phyloP scores from a whole-genome alignment of 495 filamentous ascomycete genomes.

The Astrocystis sublimbata region DNA sequence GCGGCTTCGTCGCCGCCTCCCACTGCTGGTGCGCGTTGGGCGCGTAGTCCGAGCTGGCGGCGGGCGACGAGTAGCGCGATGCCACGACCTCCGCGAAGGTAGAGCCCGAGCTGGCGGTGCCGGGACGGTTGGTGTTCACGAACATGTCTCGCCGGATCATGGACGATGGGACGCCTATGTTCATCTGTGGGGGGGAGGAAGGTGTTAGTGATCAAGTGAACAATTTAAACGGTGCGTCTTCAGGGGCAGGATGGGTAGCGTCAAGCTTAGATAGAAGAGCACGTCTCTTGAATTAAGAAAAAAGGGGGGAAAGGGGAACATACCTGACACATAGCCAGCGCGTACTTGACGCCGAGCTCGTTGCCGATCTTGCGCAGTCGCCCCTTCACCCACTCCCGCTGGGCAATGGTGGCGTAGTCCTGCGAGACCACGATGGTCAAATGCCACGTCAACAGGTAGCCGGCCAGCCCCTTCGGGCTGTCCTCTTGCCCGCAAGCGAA shows the following conservation, averaged over 20 bases:
- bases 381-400: constrained; percentile 49
- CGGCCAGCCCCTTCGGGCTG: constrained; percentile 45
- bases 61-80: constrained; percentile 14
- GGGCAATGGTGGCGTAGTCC: constrained; percentile 51
- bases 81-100: constrained; percentile 37
- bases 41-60: constrained; percentile 24
- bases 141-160: constrained; percentile 51
- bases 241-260: neutral
- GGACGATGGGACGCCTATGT: constrained; percentile 55
- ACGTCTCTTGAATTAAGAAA: neutral
- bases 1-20: constrained; percentile 41
- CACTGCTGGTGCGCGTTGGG: constrained; percentile 41
- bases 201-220: neutral
- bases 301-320: neutral
- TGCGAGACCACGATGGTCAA: constrained; percentile 44
- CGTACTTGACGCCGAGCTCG: constrained; percentile 50
- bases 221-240: neutral
- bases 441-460: constrained; percentile 45
- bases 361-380: constrained; percentile 49
- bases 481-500: constrained; percentile 43
- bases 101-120: constrained; percentile 23
- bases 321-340: constrained; percentile 47
- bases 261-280: neutral
- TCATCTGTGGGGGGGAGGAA: constrained; percentile 28
- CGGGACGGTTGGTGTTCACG: constrained; percentile 36